Base-by-base conservation (phyloP, 1,139 yeast species). In the Candida sp. region DNA sequence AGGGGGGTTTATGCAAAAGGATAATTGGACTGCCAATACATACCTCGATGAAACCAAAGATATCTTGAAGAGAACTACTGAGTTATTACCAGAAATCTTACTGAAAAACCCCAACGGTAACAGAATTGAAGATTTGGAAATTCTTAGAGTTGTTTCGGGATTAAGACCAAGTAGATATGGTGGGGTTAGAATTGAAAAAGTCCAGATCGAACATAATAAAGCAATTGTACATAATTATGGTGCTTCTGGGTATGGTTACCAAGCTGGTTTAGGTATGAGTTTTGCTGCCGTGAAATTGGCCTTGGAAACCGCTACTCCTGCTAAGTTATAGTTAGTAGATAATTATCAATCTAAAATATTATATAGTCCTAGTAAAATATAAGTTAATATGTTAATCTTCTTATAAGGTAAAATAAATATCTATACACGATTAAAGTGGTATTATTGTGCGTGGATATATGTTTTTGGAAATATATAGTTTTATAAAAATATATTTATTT, bases 101-200 rank as follows among this genome's bases (percentile, higher is more conserved):
- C 66, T 61, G 15, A 51, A 63, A 66, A 77, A 41, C 45, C 60
- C 52, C 8, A 35, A 45, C 36, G 64, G 62, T 3, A 25, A 48
- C 15, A 41, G 46, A 21, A 43, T 53, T 34, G 44, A 50, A n/a
- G 61, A 57, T 38, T 47, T 51, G 35, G 64, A 77, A 46, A 67
- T 85, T 35, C 43, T 83, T 4, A 70, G 85, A 43, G 83, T 77
- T 32, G 84, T 77, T 0, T 79, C 87, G 5, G 93, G 90, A 0
- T 68, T 83, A 40, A 73, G 93, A 51, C 93, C 93, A 4, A 70
- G 82, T 38, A 75, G 91, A 59, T 68, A 75, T 39, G 89, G 87
- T 11, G 91, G 91, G 4, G 79, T 72, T 2, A 70, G 90, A 45
- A 75, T 85, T 38, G 89, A 82, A 55, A 59, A 60, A 35, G 82